Base-by-base conservation (phyloP, 441 rosid species). In the Hura crepitans region DNA sequence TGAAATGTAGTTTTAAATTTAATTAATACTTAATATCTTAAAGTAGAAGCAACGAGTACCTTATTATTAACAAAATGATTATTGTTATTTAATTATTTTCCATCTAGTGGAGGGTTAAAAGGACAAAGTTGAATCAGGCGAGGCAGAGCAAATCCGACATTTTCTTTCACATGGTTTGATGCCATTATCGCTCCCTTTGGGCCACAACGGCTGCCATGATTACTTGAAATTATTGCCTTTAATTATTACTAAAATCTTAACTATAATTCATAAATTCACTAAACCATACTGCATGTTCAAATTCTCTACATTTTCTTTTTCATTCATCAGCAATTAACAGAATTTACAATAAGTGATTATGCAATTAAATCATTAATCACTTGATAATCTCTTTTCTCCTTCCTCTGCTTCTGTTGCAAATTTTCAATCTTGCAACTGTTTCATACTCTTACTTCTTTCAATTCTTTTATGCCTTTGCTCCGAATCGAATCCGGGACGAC, bases 401-500 rank as follows among this genome's bases (percentile, higher is more conserved):
- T 57, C 66, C 68, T 59, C 56, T 12, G 13, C 67, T 22, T 39
- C 35, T 27, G 12, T 27, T 65, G 55, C 50, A n/a, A 17, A n/a
- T 59, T 18, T 72, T 39, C 57, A 13, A 23, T 25, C 33, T 25
- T 11, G 12, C 14, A 65, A 56, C 42, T 30, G 37, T 30, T 22
- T 15, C 8, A 28, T 13, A 22, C 11, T 15, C 20, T 25, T 1
- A 35, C 1, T 35, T 5, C 39, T 35, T 35, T 35, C 39, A 3
- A 35, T 51, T n/a, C n/a, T n/a, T 13, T 12, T 12, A 10, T 6
- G 8, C 57, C 18, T 65, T 56, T 50, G 67, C 81, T 77, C 80
- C 76, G 72, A 77, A 56, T 80, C 23, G 77, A 83, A 87, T 87
- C 77, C 83, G 86, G 97, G 94, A 91, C 84, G 92, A 87, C 93